A percentile compares a stretch with the other conserved stretches of the same genome.
These are phyloP conservation scores for Malus domestica DNA, from an alignment of 306 rosid species.

Conservation along the genomic window ASM211411v1 NC_041794.1:36616501-36617000, in stretches of 20 bases:
- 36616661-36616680: constrained; percentile 43
- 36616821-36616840: constrained; percentile 26
- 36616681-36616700: constrained; percentile 35
- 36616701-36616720: neutral
- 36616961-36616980: neutral
- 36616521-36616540: constrained; percentile 46
- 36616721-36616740: neutral
- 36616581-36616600: constrained; percentile 69
- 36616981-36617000: neutral
- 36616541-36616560: constrained; percentile 51
- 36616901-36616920: constrained; percentile 38
- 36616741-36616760: too few relatives aligned
- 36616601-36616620: constrained; percentile 50
- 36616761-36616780: neutral
- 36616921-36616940: constrained; percentile 50
- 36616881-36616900: constrained; percentile 43
- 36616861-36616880: constrained; percentile 53
- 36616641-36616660: constrained; percentile 47
- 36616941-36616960: constrained; percentile 31
- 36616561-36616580: constrained; percentile 57
- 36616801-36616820: neutral
- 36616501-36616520: neutral
- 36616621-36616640: constrained; percentile 41
- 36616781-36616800: neutral
- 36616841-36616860: constrained; percentile 61